Evolutionary conservation across 2,329 filamentous ascomycete genomes (phyloP), one percentile per base, ranked within the genome.

Genomic region (Westerdykella sp.): DNA sequence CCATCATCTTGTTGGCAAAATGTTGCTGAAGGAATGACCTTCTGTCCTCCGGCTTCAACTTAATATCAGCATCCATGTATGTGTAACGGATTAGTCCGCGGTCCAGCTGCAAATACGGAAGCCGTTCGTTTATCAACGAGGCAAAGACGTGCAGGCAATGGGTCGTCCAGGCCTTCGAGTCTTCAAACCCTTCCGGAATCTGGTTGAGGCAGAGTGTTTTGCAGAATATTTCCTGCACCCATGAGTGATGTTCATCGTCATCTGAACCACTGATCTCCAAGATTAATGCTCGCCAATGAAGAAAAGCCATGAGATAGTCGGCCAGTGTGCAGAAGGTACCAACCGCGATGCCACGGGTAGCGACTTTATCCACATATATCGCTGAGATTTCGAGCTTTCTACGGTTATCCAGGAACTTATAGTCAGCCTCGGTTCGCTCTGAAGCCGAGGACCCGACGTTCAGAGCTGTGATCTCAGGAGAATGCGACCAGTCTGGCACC

Each of bases 401-500:
- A 12, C 47, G 40, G n/a, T 58, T 47, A 34, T 58, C 53, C 3
- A 45, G 36, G 23, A 63, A 60, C 13, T 40, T 22, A 36, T 49
- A 63, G 11, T 45, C 25, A 1, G 54, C 55, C 16, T 52, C 43
- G 0, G 41, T 44, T 1, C 16, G 34, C 10, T 47, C 45, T 6
- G 52, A 42, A 22, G 54, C 54, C 3, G 46, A 53, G 43, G 66
- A 68, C 6, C 43, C 18, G 2, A 45, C 45, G 4, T 45, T 44
- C 5, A 65, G 41, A 6, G 55, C 43, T 6, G 46, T 47, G 0
- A 47, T 43, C 6, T 53, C 43, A 2, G 57, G 48, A 2, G 50
- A 50, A 34, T 65, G 54, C 0, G 63, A 68, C 65, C 66, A 69
- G 45, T 69, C 66, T 0, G 66, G 66, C 2, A 61, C 58, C 59